Conservation (phyloP, 208 protist genomes). For the Trypanosoma boissoni region DNA sequence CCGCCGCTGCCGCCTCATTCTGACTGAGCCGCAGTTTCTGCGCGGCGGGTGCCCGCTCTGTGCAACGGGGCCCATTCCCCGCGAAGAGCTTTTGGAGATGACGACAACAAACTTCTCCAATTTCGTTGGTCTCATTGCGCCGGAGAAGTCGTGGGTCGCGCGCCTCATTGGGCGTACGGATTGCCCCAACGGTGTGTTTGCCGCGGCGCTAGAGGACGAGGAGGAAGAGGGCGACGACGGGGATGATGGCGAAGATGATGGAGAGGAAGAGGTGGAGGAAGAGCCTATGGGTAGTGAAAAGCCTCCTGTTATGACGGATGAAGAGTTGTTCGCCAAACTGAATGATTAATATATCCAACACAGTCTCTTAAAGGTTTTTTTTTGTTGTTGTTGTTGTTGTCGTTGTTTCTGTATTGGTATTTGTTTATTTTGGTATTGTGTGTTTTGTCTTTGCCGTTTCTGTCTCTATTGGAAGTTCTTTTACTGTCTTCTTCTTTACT, state of each 20-base stretch:
- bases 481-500: background rate
- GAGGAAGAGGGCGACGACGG: slow-evolving; percentile 27
- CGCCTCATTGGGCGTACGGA: slow-evolving; percentile 65
- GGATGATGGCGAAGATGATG: slow-evolving; percentile 26
- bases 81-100: slow-evolving; percentile 64
- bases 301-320: slow-evolving; percentile 27
- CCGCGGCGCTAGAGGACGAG: slow-evolving; percentile 59
- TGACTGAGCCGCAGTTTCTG: slow-evolving; percentile 75
- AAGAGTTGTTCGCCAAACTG: slow-evolving; percentile 25
- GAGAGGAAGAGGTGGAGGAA: slow-evolving; percentile 28
- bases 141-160: slow-evolving; percentile 83
- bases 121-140: slow-evolving; percentile 82
- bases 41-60: slow-evolving; percentile 71
- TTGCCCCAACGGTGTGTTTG: slow-evolving; percentile 71
- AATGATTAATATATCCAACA: background rate
- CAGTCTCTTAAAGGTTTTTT: no score
- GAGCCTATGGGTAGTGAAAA: slow-evolving; percentile 12
- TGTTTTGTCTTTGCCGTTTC: no score
- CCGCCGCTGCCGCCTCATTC: slow-evolving; percentile 67
- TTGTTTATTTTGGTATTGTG: no score
- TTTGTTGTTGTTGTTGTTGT: no score
- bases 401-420: background rate
- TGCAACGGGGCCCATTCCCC: slow-evolving; percentile 48
- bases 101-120: slow-evolving; percentile 80
- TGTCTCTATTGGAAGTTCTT: no score